Evolutionary conservation across 2,329 filamentous ascomycete species (phyloP).

Genomic region (Sphaerostilbella broomeana): DNA sequence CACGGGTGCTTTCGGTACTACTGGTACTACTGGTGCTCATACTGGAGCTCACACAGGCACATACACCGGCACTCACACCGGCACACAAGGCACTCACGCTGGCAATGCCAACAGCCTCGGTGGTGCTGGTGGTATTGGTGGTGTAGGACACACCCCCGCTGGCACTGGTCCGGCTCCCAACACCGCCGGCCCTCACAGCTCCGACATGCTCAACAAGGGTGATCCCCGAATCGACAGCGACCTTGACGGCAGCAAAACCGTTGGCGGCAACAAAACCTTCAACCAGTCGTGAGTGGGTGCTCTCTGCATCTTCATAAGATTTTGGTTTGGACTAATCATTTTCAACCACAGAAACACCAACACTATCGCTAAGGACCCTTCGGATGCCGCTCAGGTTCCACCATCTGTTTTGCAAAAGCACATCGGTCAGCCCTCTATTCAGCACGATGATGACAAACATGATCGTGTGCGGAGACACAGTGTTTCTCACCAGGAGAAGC

Average conservation of each 20-base stretch:
- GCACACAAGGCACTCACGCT: conserved; percentile 20
- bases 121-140: conserved; percentile 19
- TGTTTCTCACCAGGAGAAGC: conserved; percentile 41
- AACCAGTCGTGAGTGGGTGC: conserved; percentile 29
- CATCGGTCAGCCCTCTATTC: conserved; percentile 39
- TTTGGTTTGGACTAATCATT: conserved; percentile 6
- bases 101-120: conserved; percentile 2
- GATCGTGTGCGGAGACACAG: conserved; percentile 42
- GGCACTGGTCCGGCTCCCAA: conserved; percentile 26
- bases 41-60: background rate
- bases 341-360: background rate
- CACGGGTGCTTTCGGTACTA: background rate
- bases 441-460: conserved; percentile 38
- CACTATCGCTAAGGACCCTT: conserved; percentile 36
- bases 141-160: conserved; percentile 14
- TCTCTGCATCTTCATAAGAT: background rate
- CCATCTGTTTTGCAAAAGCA: conserved; percentile 46
- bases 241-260: conserved; percentile 47
- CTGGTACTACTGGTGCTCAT: conserved; percentile 17
- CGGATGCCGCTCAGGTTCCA: conserved; percentile 51
- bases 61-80: too few relatives aligned
- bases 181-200: conserved; percentile 41
- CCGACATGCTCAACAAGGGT: conserved; percentile 46
- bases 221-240: conserved; percentile 52
- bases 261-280: conserved; percentile 47